phyloP scores from a whole-genome alignment of 305 asterid species.

The Fraxinus paxiana region DNA sequence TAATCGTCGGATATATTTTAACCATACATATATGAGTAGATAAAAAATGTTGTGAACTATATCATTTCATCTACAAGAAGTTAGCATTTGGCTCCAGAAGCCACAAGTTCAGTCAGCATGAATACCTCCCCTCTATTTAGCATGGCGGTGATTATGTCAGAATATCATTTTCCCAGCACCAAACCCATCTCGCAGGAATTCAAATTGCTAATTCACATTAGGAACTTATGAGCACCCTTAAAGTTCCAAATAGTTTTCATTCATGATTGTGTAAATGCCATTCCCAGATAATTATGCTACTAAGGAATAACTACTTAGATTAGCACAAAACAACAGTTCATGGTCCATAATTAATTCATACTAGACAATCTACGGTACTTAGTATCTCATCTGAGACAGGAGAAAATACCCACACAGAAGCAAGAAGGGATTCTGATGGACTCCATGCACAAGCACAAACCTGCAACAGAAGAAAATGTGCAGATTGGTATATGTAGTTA shows the following conservation, averaged over 20 bases:
- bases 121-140: neutral
- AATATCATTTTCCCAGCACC: neutral
- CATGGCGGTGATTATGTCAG: neutral
- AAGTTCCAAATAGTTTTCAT: neutral
- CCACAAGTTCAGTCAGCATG: neutral
- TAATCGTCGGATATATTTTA: neutral
- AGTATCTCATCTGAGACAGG: neutral
- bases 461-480: conserved; percentile 14
- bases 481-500: neutral
- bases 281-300: neutral
- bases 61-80: neutral
- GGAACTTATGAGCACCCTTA: neutral
- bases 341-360: neutral
- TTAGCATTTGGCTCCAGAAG: neutral
- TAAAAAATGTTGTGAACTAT: neutral
- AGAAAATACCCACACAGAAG: conserved; percentile 31
- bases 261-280: neutral
- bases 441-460: conserved; percentile 39
- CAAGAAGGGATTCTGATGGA: conserved; percentile 30
- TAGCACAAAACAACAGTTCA: neutral
- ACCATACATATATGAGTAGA: neutral
- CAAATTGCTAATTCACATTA: neutral
- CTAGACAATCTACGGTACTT: neutral
- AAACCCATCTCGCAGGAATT: neutral
- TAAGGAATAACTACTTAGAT: neutral